These are phyloP conservation scores for Crucibulum laeve DNA, from an alignment of 768 basidiomycete genomes.

Conservation along the genomic window DNA sequence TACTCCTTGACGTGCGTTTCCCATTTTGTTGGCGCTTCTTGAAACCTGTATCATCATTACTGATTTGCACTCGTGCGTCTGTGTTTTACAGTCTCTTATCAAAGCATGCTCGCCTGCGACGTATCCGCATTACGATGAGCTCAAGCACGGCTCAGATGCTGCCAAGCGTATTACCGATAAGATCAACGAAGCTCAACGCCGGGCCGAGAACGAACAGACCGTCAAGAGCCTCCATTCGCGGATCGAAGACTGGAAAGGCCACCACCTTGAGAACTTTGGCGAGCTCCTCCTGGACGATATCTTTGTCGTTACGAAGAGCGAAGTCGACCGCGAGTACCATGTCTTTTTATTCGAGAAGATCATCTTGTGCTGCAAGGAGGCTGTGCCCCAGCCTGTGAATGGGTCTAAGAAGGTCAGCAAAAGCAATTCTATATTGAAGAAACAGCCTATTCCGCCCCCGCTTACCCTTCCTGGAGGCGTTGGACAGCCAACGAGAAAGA, in stretches of 20 bases:
- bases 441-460: slow-evolving; percentile 52
- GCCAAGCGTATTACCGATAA: slow-evolving; percentile 92
- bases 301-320: slow-evolving; percentile 93
- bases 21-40: slow-evolving; percentile 1
- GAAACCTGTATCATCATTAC: slow-evolving; percentile 10
- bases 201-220: slow-evolving; percentile 87
- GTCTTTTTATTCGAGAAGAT: slow-evolving; percentile 99
- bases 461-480: slow-evolving; percentile 45
- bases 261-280: slow-evolving; percentile 92
- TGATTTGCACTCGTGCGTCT: slow-evolving; percentile 7
- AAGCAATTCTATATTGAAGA: slow-evolving; percentile 87
- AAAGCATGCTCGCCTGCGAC: slow-evolving; percentile 62
- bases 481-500: slow-evolving; percentile 65
- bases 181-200: slow-evolving; percentile 93
- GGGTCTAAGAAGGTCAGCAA: slow-evolving; percentile 71
- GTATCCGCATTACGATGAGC: slow-evolving; percentile 73
- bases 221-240: slow-evolving; percentile 81
- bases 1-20: slow-evolving; percentile 78
- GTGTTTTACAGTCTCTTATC: slow-evolving; percentile 54
- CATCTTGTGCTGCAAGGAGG: slow-evolving; percentile 97
- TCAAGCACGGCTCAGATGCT: slow-evolving; percentile 78
- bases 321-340: slow-evolving; percentile 95
- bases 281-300: slow-evolving; percentile 92
- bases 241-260: slow-evolving; percentile 99
- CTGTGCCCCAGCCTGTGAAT: slow-evolving; percentile 49